Evolutionary conservation across 1,284 basidiomycete species (phyloP).

Genomic region (Naganishia cerealis): DNA sequence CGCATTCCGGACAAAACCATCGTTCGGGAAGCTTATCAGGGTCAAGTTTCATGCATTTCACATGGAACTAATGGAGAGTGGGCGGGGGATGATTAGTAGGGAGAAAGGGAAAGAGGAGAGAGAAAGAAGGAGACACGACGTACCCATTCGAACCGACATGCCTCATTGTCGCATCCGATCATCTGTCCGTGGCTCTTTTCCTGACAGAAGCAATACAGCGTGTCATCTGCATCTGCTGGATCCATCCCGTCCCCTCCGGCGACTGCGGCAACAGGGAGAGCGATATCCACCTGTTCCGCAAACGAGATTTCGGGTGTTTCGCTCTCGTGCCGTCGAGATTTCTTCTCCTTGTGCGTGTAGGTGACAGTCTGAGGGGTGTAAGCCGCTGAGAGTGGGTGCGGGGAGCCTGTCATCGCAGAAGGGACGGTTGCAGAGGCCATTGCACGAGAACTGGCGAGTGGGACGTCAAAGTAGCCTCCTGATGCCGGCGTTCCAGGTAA

Average conservation of each 20-base stretch:
- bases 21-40: slow-evolving; percentile 65
- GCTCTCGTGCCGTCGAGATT: slow-evolving; percentile 32
- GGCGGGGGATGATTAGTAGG: not conserved
- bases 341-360: slow-evolving; percentile 8
- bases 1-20: slow-evolving; percentile 74
- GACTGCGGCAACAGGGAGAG: not conserved
- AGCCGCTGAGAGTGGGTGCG: slow-evolving; percentile 2
- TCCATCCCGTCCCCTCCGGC: slow-evolving; percentile 19
- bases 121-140: slow-evolving; percentile 49
- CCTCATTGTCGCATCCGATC: slow-evolving; percentile 85
- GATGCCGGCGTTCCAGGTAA: not conserved
- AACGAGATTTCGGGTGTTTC: slow-evolving; percentile 31
- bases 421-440: slow-evolving; percentile 5
- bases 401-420: not conserved
- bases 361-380: slow-evolving; percentile 24
- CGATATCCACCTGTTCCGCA: not conserved
- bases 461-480: slow-evolving; percentile 22
- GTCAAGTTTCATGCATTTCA: slow-evolving; percentile 72
- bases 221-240: slow-evolving; percentile 52
- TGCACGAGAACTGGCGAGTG: slow-evolving; percentile 4
- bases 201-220: slow-evolving; percentile 86
- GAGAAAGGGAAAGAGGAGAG: slow-evolving; percentile 8
- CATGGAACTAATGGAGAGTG: slow-evolving; percentile 69
- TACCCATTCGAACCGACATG: slow-evolving; percentile 89
- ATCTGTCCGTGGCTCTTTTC: slow-evolving; percentile 87